Conservation (phyloP, 1,139 yeast species). For the Geotrichum australiense region DNA sequence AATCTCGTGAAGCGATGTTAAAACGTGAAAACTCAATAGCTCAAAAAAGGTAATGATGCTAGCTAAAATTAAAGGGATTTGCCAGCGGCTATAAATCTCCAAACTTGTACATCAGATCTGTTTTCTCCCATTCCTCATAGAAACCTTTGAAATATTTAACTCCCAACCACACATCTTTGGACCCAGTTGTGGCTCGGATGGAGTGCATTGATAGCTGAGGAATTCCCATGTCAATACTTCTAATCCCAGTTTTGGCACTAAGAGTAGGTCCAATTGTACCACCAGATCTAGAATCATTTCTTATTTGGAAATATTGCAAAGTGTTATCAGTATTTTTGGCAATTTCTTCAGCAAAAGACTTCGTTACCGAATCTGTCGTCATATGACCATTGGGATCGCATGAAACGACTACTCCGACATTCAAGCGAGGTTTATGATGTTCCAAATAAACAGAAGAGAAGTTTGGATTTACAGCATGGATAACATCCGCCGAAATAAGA, state of each 20-base stretch:
- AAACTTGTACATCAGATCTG: constrained; percentile 29
- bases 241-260: constrained; percentile 77
- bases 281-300: constrained; percentile 91
- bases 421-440: constrained; percentile 70
- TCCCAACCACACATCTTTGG: constrained; percentile 64
- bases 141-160: constrained; percentile 60
- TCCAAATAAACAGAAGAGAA: constrained; percentile 60
- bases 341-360: constrained; percentile 57
- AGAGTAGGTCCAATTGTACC: constrained; percentile 93
- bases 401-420: constrained; percentile 63
- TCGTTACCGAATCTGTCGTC: constrained; percentile 71
- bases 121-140: constrained; percentile 45
- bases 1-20: too few species aligned
- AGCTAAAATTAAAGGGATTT: too few species aligned
- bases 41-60: too few species aligned
- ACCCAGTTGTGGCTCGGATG: constrained; percentile 90
- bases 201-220: constrained; percentile 95
- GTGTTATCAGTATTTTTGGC: constrained; percentile 54
- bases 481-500: constrained; percentile 85
- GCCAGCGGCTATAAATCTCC: constrained; percentile 32
- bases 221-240: constrained; percentile 86
- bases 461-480: constrained; percentile 94
- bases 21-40: too few species aligned
- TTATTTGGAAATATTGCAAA: constrained; percentile 53
- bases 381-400: constrained; percentile 74